Evolutionary conservation across 805 yeast genomes (phyloP), one percentile per base, ranked within the genome.

Genomic region (Saccharomycopsis oosterbeekiorum): DNA sequence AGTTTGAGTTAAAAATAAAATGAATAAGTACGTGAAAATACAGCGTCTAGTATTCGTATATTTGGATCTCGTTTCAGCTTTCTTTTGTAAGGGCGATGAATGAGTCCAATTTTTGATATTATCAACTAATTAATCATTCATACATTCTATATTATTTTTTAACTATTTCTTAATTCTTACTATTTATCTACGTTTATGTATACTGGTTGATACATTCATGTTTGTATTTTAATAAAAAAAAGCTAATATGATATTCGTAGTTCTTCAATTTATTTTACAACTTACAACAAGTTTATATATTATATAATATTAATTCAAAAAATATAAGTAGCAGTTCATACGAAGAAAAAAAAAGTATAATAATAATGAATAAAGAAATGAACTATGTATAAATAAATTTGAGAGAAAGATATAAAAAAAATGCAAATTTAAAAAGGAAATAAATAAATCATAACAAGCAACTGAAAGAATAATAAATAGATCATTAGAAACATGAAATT

Each of bases 321-420:
- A 47, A 47, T 47, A 47, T 47, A 37, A 37, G 53, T 47, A 47
- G 53, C 53, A 47, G 53, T 47, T 47, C 53, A 47, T 47, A 21
- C 11, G 12, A 37, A 37, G 15, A 43, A 17, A 43, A 47, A 47
- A 47, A 26, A 47, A 47, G 53, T 47, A 21, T 47, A 47, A 47
- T 47, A 19, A 47, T 21, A 14, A 47, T 47, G 21, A 47, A 47
- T 24, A 47, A 47, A 47, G 19, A 26, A 47, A 47, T 24, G 21
- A 26, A 19, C 15, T 47, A 17, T 47, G 53, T 47, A n/a, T 12
- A 47, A 47, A 47, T 47, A 47, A 47, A 17, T 26, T 24, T 47
- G 53, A 21, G 14, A 43, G 26, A 47, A 24, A 47, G 26, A 47
- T 24, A 47, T 24, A 24, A 21, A 47, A 47, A 21, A 24, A 47